Percentiles rank a stretch among this genome's conserved stretches.
Evolutionary conservation across 2,329 filamentous ascomycete species (phyloP).

Genomic region (Penicillium capsulatum): DNA sequence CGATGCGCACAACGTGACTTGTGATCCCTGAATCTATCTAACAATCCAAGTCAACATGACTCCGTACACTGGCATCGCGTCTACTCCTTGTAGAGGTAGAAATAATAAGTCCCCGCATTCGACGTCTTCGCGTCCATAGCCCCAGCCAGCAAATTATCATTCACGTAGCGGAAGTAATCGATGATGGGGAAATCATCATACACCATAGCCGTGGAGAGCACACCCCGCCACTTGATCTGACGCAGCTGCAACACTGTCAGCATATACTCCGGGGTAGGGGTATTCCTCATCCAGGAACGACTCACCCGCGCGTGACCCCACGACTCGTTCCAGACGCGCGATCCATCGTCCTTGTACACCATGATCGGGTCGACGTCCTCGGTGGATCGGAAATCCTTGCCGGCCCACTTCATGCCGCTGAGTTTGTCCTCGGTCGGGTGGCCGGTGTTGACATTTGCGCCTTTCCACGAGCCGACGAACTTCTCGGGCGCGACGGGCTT

Average conservation of each 20-base stretch:
- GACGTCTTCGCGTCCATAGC: conserved; percentile 19
- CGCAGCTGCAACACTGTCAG: conserved; percentile 11
- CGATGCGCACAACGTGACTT: too few species aligned
- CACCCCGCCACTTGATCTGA: conserved; percentile 16
- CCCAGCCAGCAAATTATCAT: conserved; percentile 14
- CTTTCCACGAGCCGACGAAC: conserved; percentile 11
- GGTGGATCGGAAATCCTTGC: conserved; percentile 13
- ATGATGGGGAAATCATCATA: conserved; percentile 21
- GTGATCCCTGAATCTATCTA: too few species aligned
- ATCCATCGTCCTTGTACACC: conserved; percentile 5
- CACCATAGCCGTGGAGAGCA: conserved; percentile 18
- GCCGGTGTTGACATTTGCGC: conserved; percentile 7
- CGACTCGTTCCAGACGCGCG: conserved; percentile 6
- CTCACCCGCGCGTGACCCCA: conserved; percentile 13
- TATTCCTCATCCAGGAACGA: neutral
- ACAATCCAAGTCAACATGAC: too few species aligned
- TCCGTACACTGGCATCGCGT: too few species aligned
- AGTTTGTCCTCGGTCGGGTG: conserved; percentile 12
- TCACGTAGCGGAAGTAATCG: conserved; percentile 21
- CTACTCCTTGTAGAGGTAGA: conserved; percentile 11
- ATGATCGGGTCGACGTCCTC: conserved; percentile 14
- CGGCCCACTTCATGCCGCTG: conserved; percentile 7
- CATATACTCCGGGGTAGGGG: too few species aligned
- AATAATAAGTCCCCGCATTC: conserved; percentile 9
- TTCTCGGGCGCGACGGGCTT: conserved; percentile 7